A percentile compares a stretch with the other conserved stretches of the same genome.
Conservation (phyloP, 1,139 yeast species). For the Meyerozyma smithsonii region DNA sequence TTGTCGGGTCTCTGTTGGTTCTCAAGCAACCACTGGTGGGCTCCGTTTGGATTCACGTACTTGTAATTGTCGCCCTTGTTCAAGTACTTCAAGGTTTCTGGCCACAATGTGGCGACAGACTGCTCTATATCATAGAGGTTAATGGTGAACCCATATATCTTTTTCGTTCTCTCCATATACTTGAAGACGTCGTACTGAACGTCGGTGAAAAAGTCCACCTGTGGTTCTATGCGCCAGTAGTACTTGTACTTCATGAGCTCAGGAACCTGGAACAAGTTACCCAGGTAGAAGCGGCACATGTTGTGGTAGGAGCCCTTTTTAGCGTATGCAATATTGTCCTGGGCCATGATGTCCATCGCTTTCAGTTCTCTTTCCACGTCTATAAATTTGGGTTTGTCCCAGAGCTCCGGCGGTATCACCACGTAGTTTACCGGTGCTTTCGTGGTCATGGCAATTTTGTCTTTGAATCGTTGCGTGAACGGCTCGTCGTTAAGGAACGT, state of each 20-base stretch:
- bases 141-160: slow-evolving; percentile 67
- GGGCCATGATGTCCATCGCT: slow-evolving; percentile 35
- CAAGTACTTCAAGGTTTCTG: slow-evolving; percentile 58
- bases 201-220: slow-evolving; percentile 60
- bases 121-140: slow-evolving; percentile 65
- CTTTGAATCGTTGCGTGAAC: slow-evolving; percentile 55
- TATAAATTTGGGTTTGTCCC: slow-evolving; percentile 63
- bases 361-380: slow-evolving; percentile 38
- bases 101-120: slow-evolving; percentile 62
- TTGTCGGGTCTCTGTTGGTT: slow-evolving; percentile 57
- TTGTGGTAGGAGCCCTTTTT: slow-evolving; percentile 62
- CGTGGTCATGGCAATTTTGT: slow-evolving; percentile 33
- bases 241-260: slow-evolving; percentile 49
- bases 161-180: slow-evolving; percentile 60
- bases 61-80: slow-evolving; percentile 54
- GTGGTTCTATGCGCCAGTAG: slow-evolving; percentile 84
- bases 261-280: slow-evolving; percentile 58
- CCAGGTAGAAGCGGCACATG: slow-evolving; percentile 74
- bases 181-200: slow-evolving; percentile 73
- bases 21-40: slow-evolving; percentile 72
- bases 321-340: slow-evolving; percentile 60
- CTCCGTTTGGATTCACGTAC: slow-evolving; percentile 52
- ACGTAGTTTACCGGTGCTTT: slow-evolving; percentile 57
- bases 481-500: slow-evolving; percentile 71
- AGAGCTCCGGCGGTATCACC: slow-evolving; percentile 46